A percentile compares a stretch with the other conserved stretches of the same genome.
Evolutionary conservation across 108 stramenopile genomes (phyloP).

Genomic region (Fragilaria radians): DNA sequence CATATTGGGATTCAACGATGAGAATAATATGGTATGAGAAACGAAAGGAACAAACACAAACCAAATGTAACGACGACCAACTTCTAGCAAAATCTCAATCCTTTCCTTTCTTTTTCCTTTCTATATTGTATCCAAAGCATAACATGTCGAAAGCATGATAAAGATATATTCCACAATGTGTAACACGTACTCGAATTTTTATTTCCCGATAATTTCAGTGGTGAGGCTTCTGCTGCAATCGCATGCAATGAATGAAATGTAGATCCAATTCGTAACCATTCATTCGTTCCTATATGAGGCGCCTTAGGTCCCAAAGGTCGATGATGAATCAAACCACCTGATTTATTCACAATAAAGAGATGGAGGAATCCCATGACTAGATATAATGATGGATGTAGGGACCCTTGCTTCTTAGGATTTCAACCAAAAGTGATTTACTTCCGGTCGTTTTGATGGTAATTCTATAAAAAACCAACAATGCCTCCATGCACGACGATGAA

Average conservation of each 20-base stretch:
- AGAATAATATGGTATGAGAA: not conserved
- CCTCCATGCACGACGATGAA: too few species aligned
- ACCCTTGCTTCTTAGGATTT: too few species aligned
- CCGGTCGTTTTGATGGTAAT: too few species aligned
- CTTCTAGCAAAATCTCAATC: not conserved
- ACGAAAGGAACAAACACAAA: conserved; percentile 1
- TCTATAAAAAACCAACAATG: too few species aligned
- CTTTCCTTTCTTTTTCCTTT: too few species aligned
- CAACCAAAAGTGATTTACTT: too few species aligned
- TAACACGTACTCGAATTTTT: conserved; percentile 59
- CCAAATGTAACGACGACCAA: not conserved
- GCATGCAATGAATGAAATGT: conserved; percentile 84
- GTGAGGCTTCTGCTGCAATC: conserved; percentile 78
- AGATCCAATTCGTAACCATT: conserved; percentile 84
- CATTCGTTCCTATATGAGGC: conserved; percentile 77
- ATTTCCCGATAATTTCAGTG: conserved; percentile 49
- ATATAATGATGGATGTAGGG: too few species aligned
- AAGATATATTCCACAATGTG: too few species aligned
- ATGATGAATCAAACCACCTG: conserved; percentile 82
- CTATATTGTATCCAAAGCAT: too few species aligned
- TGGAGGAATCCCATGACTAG: conserved; percentile 80
- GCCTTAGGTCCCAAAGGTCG: conserved; percentile 61
- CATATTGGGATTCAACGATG: not conserved
- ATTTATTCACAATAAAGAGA: conserved; percentile 85
- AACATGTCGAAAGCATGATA: too few species aligned